Base-by-base conservation (phyloP, 2,329 filamentous ascomycete genomes). In the Madurella fahalii region DNA sequence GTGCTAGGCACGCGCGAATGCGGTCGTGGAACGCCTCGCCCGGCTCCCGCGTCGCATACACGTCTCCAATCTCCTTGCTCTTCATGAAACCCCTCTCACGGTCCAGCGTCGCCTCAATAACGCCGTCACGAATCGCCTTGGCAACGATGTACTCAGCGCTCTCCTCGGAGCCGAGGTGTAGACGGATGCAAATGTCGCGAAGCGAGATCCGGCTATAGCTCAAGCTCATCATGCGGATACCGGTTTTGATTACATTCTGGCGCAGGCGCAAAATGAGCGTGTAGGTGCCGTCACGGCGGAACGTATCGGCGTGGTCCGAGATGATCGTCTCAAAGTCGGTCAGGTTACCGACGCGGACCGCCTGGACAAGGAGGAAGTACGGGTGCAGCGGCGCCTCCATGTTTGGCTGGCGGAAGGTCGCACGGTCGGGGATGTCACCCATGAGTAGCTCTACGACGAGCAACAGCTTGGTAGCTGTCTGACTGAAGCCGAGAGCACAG, bases 231-330 rank as follows among this genome's bases (percentile, higher is more conserved):
- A 97, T 96, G 64, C 94, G 90, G 61, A 99, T 96, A 62, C 94
- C 94, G 3, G 94, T 99, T 80, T 96, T 96, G 83, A 99, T 97
- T 68, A 99, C 94, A 69, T 99, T 99, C 74, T 99, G 94, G 64
- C 94, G 86, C 58, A 99, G 81, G 59, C 94, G 92, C 60, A 97
- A 82, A 65, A 97, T 95, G 54, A 99, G 80, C 11, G 92, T 95
- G 77, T 97, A 97, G 17, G 93, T 97, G 54, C 90, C 90, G 69
- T 99, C 94, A 62, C 88, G 87, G 67, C 90, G 87, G 85, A 97
- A 99, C 11, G 86, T 86, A 43, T 89, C 84, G 54, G 86, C 86
- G 69, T 96, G 85, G 47, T 86, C 82, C 64, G 88, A 86, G 58
- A 97, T 92, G 43, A 88, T 86, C 62, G 86, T 90, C 71, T 96